Base-by-base conservation (phyloP, 352 stramenopile species). In the Phytophthora pluvialis region DNA sequence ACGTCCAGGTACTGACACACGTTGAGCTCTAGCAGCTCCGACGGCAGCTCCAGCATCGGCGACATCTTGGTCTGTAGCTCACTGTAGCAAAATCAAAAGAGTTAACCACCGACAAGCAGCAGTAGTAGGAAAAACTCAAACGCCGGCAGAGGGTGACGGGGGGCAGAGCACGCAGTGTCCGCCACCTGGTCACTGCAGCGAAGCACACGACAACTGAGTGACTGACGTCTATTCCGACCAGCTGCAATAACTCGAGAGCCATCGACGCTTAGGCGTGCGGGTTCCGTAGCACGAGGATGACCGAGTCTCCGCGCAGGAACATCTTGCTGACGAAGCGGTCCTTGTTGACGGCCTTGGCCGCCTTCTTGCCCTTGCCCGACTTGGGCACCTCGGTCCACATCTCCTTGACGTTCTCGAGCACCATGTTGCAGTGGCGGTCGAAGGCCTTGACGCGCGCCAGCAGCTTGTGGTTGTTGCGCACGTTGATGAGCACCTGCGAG, bases 401-500 rank as follows among this genome's bases (percentile, higher is more conserved):
- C 86, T 99, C 98, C 80, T 99, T 99, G 38, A 99, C 98, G 74
- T 99, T 98, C 83, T 99, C 97, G 45, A 99, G 83, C 56, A 99
- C 90, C 98, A 99, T 99, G 89, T 99, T 99, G 89, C 98, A 99
- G 76, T 99, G 98, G 62, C 98, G 89, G 80, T 99, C 98, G 79
- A 99, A 99, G 26, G 98, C 98, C 78, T 99, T 99, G 29, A 99
- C 98, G 62, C 98, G 84, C 18, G 93, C 97, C 50, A 99, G 88
- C 39, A 99, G 86, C 78, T 99, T 99, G 86, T 99, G 98, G 83
- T 99, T 99, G 84, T 99, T 99, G 60, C 98, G 89, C 48, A 99
- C 94, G 82, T 99, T 99, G 72, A 99, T 98, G 12, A 99, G 88
- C 54, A 99, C 96, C 81, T 99, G 97, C 54, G 94, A 98, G 71